Base-by-base conservation (phyloP, 2,329 filamentous ascomycete species). In the Cladosporium sp. region DNA sequence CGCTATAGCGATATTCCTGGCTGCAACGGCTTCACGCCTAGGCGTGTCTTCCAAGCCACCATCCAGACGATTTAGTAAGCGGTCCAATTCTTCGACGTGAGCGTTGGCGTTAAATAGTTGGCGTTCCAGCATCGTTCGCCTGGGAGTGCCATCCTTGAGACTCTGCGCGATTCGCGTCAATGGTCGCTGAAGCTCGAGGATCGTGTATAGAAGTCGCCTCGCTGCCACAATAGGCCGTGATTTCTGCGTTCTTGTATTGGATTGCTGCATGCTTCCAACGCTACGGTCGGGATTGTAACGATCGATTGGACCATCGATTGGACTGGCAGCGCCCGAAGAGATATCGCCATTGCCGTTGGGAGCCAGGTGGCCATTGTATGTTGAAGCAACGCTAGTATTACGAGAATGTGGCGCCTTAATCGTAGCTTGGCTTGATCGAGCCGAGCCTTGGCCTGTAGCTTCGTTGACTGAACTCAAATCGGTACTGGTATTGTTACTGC, bases 81-180 rank as follows among this genome's bases (percentile, higher is more conserved):
- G 75, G 50, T 83, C 84, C 8, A 87, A 73, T 28, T 81, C 79
- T 42, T 83, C 79, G 42, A 86, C 76, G 62, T 82, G 79, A 3
- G 80, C 76, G 36, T 81, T 81, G 1, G 83, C 83, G 61, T 79
- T 80, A 61, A 82, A 80, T 58, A 84, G 81, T 19, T 82, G 79
- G 47, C 82, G 78, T 62, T 84, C 81, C 30, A 85, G 76, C 57
- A 75, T 75, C 70, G 80, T 76, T 61, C 81, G 68, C 67, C 77
- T 73, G 42, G 77, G 68, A 38, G 78, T 75, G 49, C 77, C 76
- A 11, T 73, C 74, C 61, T 76, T 77, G 45, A 81, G 75, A 20
- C 80, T 75, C 59, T 77, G 52, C 5, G 63, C 62, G 14, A 69
- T 60, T 39, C 70, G 65, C 22, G 56, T 60, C 3, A 71, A 54